Percentiles rank a stretch among this genome's conserved stretches.
phyloP scores from a whole-genome alignment of 192 early-diverging fungal genomes.

The Coemansia sp. region DNA sequence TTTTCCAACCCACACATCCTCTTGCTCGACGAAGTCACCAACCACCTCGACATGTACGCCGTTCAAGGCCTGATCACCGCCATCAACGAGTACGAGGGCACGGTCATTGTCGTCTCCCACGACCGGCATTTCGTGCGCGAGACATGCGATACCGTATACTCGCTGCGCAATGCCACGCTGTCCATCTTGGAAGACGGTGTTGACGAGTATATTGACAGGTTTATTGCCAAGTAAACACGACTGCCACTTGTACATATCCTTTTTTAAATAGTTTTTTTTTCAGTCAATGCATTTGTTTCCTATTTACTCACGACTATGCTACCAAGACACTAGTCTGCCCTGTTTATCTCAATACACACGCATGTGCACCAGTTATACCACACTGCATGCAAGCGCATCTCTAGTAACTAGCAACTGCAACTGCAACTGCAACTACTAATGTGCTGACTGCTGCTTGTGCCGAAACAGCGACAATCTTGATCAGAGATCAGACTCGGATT shows the following conservation, averaged over 20 bases:
- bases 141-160: slow-evolving; percentile 54
- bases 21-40: slow-evolving; percentile 80
- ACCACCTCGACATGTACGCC: slow-evolving; percentile 86
- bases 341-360: no score
- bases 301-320: neutral
- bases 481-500: no score
- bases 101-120: slow-evolving; percentile 81
- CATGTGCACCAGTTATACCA: no score
- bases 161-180: slow-evolving; percentile 53
- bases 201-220: slow-evolving; percentile 57
- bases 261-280: no score
- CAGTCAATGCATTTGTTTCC: neutral
- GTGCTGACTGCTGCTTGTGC: no score
- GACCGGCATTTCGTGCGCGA: slow-evolving; percentile 80
- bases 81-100: slow-evolving; percentile 67
- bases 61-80: slow-evolving; percentile 71
- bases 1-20: slow-evolving; percentile 64
- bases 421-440: no score
- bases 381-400: no score
- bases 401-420: no score
- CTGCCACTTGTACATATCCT: no score
- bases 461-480: no score
- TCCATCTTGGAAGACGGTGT: slow-evolving; percentile 60
- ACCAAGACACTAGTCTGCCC: no score
- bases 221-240: slow-evolving; percentile 3